A percentile compares a stretch with the other conserved stretches of the same genome.
phyloP scores from a whole-genome alignment of 148 eudicot species.

The Rhododendron molle region DNA sequence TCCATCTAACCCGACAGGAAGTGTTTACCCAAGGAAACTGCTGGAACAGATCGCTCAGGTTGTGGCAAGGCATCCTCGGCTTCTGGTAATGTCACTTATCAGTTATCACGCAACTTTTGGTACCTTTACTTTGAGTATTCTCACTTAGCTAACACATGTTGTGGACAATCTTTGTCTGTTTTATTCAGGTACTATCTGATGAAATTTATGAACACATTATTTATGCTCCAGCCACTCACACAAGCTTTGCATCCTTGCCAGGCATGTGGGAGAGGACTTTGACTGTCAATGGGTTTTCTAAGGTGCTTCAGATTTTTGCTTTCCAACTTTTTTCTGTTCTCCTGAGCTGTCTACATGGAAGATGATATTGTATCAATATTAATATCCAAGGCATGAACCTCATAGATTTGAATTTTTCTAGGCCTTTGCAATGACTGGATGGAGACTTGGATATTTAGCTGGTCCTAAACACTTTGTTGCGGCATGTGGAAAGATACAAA shows the following conservation, averaged over 20 bases:
- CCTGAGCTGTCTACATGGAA: background rate
- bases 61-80: conserved; percentile 82
- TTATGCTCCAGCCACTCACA: conserved; percentile 88
- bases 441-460: conserved; percentile 98
- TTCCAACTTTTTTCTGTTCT: background rate
- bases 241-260: conserved; percentile 97
- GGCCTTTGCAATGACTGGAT: conserved; percentile 99
- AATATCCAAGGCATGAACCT: background rate
- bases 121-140: background rate
- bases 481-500: conserved; percentile 94
- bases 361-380: background rate
- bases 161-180: conserved; percentile 3
- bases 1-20: conserved; percentile 93
- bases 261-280: conserved; percentile 99
- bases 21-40: conserved; percentile 74
- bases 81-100: conserved; percentile 48
- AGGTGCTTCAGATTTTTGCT: conserved; percentile 38
- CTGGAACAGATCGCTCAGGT: conserved; percentile 81
- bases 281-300: conserved; percentile 94
- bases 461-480: conserved; percentile 90
- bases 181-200: conserved; percentile 76
- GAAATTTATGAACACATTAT: conserved; percentile 96
- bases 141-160: background rate
- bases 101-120: background rate
- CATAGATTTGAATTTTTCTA: conserved; percentile 12